These are phyloP conservation scores for Curvularia eragrostidis DNA, from an alignment of 2,329 filamentous ascomycete species.

Conservation along the genomic window DNA sequence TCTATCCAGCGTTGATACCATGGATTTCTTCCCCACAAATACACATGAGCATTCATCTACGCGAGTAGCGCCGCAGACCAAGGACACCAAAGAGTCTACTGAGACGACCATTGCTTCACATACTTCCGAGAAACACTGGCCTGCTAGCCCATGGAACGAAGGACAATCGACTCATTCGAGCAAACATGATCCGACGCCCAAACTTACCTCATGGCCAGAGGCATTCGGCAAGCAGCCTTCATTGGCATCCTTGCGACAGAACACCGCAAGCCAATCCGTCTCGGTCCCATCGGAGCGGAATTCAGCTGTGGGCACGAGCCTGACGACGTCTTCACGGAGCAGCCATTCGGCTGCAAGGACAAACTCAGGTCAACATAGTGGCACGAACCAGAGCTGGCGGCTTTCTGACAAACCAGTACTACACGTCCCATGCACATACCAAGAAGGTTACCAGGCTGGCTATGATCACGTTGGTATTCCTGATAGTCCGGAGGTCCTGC, in stretches of 20 bases:
- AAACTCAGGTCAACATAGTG: constrained; percentile 26
- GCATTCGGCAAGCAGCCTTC: constrained; percentile 37
- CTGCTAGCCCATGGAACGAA: constrained; percentile 47
- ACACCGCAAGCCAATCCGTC: constrained; percentile 12
- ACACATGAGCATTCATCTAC: constrained; percentile 52
- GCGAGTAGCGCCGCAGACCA: constrained; percentile 34
- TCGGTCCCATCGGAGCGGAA: constrained; percentile 13
- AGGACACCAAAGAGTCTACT: constrained; percentile 20
- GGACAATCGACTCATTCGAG: constrained; percentile 29
- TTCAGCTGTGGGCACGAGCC: constrained; percentile 10
- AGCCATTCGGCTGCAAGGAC: constrained; percentile 20
- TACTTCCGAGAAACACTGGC: constrained; percentile 49
- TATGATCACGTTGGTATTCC: constrained; percentile 46
- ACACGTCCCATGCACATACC: constrained; percentile 44
- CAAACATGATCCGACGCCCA: constrained; percentile 30
- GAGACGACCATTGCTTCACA: constrained; percentile 32
- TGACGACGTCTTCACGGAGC: constrained; percentile 19
- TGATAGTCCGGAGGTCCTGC: constrained; percentile 40
- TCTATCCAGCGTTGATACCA: constrained; percentile 50
- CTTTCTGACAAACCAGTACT: constrained; percentile 27
- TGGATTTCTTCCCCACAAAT: constrained; percentile 52
- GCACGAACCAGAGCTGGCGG: constrained; percentile 33
- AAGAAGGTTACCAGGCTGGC: constrained; percentile 49
- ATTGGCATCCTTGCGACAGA: constrained; percentile 26
- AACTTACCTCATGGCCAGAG: constrained; percentile 43